Base-by-base conservation (phyloP, 257 asterid genomes). In the Jacaranda copaia region DNA sequence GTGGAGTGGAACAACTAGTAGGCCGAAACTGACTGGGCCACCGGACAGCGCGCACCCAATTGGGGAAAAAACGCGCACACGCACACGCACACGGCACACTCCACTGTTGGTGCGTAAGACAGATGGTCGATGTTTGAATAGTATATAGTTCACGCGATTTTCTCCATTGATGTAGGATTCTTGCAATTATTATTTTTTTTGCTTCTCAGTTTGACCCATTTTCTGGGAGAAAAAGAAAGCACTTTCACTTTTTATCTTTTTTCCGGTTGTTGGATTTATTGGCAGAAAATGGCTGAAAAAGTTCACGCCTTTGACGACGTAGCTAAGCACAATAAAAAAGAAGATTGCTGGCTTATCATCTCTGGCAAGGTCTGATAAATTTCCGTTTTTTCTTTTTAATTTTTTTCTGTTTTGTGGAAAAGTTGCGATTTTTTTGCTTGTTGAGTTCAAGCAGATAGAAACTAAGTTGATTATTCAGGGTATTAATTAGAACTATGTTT, bases 301-400 rank as follows among this genome's bases (percentile, higher is more conserved):
- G 80, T 89, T 43, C 78, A 76, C 73, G 43, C 38, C 75, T 89
- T 85, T 73, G 89, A 76, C 68, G 95, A 90, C 60, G 92, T 89
- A 5, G 77, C 63, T 0, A 75, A 75, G 58, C 96, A 92, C 93
- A 79, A 83, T 62, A 80, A 18, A 52, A 77, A 40, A 51, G 82
- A 51, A 7, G 96, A 92, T 81, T 89, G 93, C 79, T 92, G 97
- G 97, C 76, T 92, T 66, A 70, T 87, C 57, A 87, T 91, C 85
- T 69, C 82, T 69, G 89, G 85, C 73, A 91, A 91, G 92, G 97
- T 85, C 51, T 25, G 32, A 25, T 25, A 25, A n/a, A 43, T 10
- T 42, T 16, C 0, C 16, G 8, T 15, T 3, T 49, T 65, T 36
- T 19, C 52, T 15, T 10, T 68, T 6, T 13, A 3, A 3, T 48